A percentile compares a stretch with the other conserved stretches of the same genome.
Evolutionary conservation across 371 early-diverging fungal genomes (phyloP).

Genomic region (Furculomyces boomerangus): DNA sequence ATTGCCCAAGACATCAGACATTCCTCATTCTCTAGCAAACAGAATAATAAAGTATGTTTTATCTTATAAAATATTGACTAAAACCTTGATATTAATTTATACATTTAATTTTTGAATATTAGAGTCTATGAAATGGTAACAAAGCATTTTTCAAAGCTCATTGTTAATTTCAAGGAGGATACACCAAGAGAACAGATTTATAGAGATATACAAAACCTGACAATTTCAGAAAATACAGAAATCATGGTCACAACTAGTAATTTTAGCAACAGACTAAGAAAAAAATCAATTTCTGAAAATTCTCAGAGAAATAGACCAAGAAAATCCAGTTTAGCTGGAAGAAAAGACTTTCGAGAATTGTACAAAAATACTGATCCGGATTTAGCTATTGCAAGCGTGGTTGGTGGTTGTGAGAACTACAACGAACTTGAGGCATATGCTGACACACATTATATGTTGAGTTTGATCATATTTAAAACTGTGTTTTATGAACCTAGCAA

Average conservation of each 20-base stretch:
- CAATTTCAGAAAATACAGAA: not conserved
- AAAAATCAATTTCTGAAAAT: not conserved
- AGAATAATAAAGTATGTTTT: not conserved
- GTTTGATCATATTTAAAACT: not conserved
- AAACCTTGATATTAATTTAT: not conserved
- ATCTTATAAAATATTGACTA: not conserved
- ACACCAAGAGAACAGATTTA: not conserved
- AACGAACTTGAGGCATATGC: not conserved
- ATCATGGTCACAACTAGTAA: not conserved
- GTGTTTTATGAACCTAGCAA: not conserved
- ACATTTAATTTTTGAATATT: not conserved
- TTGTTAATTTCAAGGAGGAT: not conserved
- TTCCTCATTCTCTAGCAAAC: not conserved
- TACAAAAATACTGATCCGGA: not conserved
- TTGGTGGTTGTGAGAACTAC: not conserved
- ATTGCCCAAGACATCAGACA: not conserved
- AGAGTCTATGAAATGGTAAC: not conserved
- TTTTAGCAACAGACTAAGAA: not conserved
- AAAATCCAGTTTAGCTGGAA: too few species aligned
- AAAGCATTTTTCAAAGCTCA: not conserved
- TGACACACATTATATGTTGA: not conserved
- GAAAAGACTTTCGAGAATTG: not conserved
- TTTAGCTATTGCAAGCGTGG: not conserved
- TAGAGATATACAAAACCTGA: not conserved
- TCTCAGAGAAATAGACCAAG: not conserved